Evolutionary conservation across 164 flowering plant species (phyloP), one percentile per base, ranked within the genome.

Genomic region (Umbellularia californica): DNA sequence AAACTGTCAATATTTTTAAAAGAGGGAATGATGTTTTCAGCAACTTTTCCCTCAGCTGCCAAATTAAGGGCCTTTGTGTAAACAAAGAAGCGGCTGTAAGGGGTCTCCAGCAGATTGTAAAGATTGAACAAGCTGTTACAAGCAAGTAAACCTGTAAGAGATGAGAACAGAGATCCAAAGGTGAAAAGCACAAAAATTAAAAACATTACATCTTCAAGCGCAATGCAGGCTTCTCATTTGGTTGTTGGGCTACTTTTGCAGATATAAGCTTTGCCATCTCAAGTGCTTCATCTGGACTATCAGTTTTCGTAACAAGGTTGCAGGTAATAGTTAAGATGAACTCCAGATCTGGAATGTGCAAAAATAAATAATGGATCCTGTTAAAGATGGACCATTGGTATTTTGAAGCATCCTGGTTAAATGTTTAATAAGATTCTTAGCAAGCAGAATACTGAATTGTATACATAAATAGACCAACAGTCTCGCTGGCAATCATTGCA

Each of bases 181-280:
- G 17, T 12, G 17, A 55, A 55, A 15, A 55, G 60, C 17, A 55
- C n/a, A 55, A 55, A 14, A 55, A 66, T 14, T 17, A 50, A 52
- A 17, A 69, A n/a, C 3, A 70, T 81, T 88, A 95, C 99, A 95
- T 93, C 86, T 91, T 95, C 80, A 95, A 73, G 50, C 99, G 97
- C 80, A 91, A 77, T 22, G 90, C 88, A 79, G 98, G 97, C 82
- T 90, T 93, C 72, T 93, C 97, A 81, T 75, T 87, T 64, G 95
- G 90, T 64, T 87, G 94, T 77, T 88, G 94, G 62, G 79, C 70
- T 41, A 93, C 70, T 79, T 90, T 93, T 1, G 84, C 78, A 64
- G 91, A 82, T 72, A 95, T 88, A 62, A 85, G 88, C 76, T 91
- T 90, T 67, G 91, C 93, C 85, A 95, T 92, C 87, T 93, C 97